Base-by-base conservation (phyloP, 2,329 filamentous ascomycete species). In the Aspergillus bombycis region DNA sequence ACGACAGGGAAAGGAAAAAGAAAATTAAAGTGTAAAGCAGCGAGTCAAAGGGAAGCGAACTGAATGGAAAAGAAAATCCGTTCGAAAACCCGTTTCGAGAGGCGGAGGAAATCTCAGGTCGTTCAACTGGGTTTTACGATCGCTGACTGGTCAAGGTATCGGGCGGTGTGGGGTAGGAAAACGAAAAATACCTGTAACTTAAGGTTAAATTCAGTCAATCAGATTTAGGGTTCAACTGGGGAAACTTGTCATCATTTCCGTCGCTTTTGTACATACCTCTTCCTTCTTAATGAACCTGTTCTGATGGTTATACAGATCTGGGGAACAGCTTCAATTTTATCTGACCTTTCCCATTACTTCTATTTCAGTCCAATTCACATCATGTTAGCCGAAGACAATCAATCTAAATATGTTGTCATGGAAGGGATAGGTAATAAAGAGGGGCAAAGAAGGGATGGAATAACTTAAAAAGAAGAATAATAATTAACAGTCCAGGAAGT, bases 21-120 rank as follows among this genome's bases (percentile, higher is more conserved):
- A 48, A 41, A 56, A 54, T 48, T 16, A 34, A 19, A 45, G 34
- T 58, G 50, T 64, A 48, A 36, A 46, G 53, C 53, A 26, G 52
- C 57, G 56, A 53, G 45, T 19, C 54, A 55, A n/a, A 55, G 52
- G n/a, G 52, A 55, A 55, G 52, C 52, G 52, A 55, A 55, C 30
- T 55, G 57, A 61, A 48, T 60, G 32, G 38, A 59, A 48, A 57
- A 38, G 55, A 57, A 60, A 62, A 62, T 60, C 32, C 36, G 43
- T 58, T 26, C 16, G 48, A 52, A 52, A 52, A 6, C 19, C 41
- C 41, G n/a, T 23, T 61, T 58, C 36, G 63, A 30, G 28, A 52
- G 48, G 48, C 57, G 52, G 60, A 23, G 61, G 68, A 26, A 59
- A 48, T 58, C 56, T 67, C 59, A 23, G 12, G n/a, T 62, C 52